Conservation (phyloP, 495 filamentous ascomycete genomes). For the Hyaloscypha variabilis region DNA sequence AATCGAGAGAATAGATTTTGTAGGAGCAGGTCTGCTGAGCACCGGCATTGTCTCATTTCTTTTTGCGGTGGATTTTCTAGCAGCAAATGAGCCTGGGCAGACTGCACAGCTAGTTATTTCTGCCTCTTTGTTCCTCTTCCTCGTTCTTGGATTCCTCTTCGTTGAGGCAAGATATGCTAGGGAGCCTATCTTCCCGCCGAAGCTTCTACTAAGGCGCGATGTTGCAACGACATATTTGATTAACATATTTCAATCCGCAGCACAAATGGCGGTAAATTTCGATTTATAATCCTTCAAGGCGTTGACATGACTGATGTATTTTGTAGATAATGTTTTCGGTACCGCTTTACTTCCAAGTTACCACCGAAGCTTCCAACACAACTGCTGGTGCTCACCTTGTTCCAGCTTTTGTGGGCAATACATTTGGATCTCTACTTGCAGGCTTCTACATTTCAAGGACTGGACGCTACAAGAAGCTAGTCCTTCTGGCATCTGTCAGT, state of each 20-base stretch:
- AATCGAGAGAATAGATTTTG: slow-evolving; percentile 14
- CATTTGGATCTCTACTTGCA: slow-evolving; percentile 60
- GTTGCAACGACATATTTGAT: slow-evolving; percentile 57
- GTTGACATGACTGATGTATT: background rate
- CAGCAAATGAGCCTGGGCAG: background rate
- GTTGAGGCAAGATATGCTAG: slow-evolving; percentile 50
- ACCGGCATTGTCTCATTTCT: background rate
- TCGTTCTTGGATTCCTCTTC: slow-evolving; percentile 48
- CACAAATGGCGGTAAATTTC: slow-evolving; percentile 55
- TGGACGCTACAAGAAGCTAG: slow-evolving; percentile 59
- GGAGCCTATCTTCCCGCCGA: slow-evolving; percentile 61
- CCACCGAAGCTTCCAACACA: slow-evolving; percentile 53
- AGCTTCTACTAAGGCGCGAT: slow-evolving; percentile 58
- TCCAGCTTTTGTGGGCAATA: slow-evolving; percentile 67
- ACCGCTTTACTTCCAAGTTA: slow-evolving; percentile 72
- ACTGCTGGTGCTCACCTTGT: slow-evolving; percentile 62
- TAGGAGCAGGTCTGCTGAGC: slow-evolving; percentile 53
- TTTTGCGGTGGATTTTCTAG: background rate
- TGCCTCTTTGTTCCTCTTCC: slow-evolving; percentile 36
- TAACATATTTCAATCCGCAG: slow-evolving; percentile 51
- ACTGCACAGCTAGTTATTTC: slow-evolving; percentile 43
- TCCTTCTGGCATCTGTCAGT: slow-evolving; percentile 51
- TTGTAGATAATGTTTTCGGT: slow-evolving; percentile 55
- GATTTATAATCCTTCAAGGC: background rate
- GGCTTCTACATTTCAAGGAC: slow-evolving; percentile 60